A percentile compares a stretch with the other conserved stretches of the same genome.
These are phyloP conservation scores for Curvularia sp. DNA, from an alignment of 2,329 filamentous ascomycete genomes.

Conservation along the genomic window DNA sequence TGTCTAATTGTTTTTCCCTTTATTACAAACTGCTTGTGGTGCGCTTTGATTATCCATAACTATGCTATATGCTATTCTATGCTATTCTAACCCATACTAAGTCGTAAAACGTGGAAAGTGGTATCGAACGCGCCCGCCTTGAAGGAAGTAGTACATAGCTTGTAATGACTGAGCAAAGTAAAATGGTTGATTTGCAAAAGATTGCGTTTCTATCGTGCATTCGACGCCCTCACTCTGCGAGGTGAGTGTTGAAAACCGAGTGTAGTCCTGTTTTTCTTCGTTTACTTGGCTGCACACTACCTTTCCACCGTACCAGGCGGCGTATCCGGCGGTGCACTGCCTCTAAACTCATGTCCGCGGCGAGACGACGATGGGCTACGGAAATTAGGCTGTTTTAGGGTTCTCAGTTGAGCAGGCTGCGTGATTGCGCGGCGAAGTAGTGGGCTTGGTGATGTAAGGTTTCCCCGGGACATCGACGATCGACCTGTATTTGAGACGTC, in stretches of 20 bases:
- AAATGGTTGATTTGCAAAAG: no score
- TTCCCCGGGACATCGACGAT: conserved; percentile 9
- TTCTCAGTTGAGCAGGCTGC: conserved; percentile 38
- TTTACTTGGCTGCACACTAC: not conserved
- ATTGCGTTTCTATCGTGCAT: not conserved
- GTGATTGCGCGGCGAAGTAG: conserved; percentile 45
- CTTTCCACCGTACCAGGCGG: conserved; percentile 38
- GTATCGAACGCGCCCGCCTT: not conserved
- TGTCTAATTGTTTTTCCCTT: not conserved
- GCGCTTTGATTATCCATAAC: not conserved
- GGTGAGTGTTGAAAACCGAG: not conserved
- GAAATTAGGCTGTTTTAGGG: conserved; percentile 27
- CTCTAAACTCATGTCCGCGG: conserved; percentile 16
- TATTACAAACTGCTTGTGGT: not conserved
- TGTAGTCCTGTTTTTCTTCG: not conserved
- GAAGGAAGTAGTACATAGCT: not conserved
- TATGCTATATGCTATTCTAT: conserved; percentile 1
- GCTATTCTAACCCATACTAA: not conserved
- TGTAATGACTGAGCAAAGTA: not conserved
- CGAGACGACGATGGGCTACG: conserved; percentile 6
- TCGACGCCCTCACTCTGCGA: not conserved
- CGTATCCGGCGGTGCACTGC: conserved; percentile 35
- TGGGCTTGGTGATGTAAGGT: conserved; percentile 43
- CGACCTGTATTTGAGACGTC: conserved; percentile 21
- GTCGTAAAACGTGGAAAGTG: not conserved